A percentile compares a stretch with the other conserved stretches of the same genome.
Evolutionary conservation across 768 basidiomycete species (phyloP).

Genomic region (Kwoniella dendrophila): DNA sequence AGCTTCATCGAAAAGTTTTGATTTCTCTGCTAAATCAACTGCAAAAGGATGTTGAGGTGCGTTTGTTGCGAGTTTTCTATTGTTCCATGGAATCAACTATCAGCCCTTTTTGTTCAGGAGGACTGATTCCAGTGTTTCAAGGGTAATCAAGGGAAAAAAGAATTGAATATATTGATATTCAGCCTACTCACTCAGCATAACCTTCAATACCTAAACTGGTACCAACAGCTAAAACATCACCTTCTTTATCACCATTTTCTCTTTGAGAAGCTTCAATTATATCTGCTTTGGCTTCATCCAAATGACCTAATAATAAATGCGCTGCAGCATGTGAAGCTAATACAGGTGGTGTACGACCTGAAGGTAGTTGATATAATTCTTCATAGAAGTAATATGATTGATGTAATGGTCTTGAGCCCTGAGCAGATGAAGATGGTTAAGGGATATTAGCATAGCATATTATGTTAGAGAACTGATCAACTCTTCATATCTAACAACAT

Average conservation of each 20-base stretch:
- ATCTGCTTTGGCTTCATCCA: constrained; percentile 56
- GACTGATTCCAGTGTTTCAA: too few relatives aligned
- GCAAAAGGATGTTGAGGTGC: constrained; percentile 55
- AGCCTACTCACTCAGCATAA: constrained; percentile 37
- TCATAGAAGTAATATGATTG: constrained; percentile 57
- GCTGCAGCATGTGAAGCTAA: constrained; percentile 55
- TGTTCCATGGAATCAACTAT: neutral
- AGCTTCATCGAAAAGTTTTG: constrained; percentile 56
- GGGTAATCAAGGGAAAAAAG: too few relatives aligned
- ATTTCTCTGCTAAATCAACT: constrained; percentile 53
- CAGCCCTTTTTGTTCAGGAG: neutral
- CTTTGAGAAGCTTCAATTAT: constrained; percentile 45
- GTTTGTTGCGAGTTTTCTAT: constrained; percentile 46
- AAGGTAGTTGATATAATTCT: constrained; percentile 54
- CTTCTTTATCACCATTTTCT: constrained; percentile 40
- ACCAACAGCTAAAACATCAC: constrained; percentile 46
- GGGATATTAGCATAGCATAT: neutral
- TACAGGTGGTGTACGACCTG: constrained; percentile 52
- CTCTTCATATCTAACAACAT: too few relatives aligned
- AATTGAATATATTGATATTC: neutral
- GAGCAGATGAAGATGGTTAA: neutral
- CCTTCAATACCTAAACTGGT: constrained; percentile 44
- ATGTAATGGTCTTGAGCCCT: constrained; percentile 53
- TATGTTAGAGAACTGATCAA: too few relatives aligned
- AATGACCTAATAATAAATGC: constrained; percentile 53